Conservation (phyloP, 768 basidiomycete genomes). For the Boletus vinaceobasis region DNA sequence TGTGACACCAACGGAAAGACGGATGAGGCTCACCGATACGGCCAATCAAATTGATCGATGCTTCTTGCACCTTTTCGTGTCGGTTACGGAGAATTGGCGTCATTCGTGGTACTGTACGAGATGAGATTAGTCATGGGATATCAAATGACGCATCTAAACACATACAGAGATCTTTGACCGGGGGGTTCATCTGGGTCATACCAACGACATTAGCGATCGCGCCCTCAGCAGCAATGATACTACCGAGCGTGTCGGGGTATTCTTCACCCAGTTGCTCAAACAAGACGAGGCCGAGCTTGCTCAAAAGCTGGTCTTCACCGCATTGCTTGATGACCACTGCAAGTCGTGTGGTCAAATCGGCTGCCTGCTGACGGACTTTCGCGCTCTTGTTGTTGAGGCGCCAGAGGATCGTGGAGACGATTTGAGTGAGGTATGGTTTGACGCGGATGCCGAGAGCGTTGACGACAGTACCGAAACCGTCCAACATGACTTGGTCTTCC, state of each 20-base stretch:
- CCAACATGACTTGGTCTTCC: slow-evolving; percentile 98
- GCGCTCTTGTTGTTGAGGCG: slow-evolving; percentile 99
- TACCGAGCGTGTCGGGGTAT: slow-evolving; percentile 98
- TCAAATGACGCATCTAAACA: slow-evolving; percentile 18
- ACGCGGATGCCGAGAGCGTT: slow-evolving; percentile 95
- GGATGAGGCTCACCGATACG: slow-evolving; percentile 61
- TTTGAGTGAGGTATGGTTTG: slow-evolving; percentile 97
- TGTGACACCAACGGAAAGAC: not conserved
- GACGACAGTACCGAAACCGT: slow-evolving; percentile 97
- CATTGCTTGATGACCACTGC: slow-evolving; percentile 99
- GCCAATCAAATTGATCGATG: slow-evolving; percentile 98
- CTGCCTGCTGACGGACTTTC: slow-evolving; percentile 98
- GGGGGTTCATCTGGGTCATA: slow-evolving; percentile 99
- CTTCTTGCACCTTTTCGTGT: slow-evolving; percentile 99
- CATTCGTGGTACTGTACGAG: slow-evolving; percentile 88
- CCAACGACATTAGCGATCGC: slow-evolving; percentile 99
- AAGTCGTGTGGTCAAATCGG: slow-evolving; percentile 93
- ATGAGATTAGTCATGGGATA: not conserved
- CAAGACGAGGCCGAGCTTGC: slow-evolving; percentile 93
- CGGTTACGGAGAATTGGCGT: slow-evolving; percentile 99
- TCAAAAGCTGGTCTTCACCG: slow-evolving; percentile 92
- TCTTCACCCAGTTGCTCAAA: slow-evolving; percentile 99
- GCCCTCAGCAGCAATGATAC: slow-evolving; percentile 97
- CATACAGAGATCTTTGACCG: slow-evolving; percentile 97
- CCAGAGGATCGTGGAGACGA: slow-evolving; percentile 98